Percentiles rank a stretch among this genome's conserved stretches.
Conservation (phyloP, 768 basidiomycete genomes). For the Amanita subjunquillea region DNA sequence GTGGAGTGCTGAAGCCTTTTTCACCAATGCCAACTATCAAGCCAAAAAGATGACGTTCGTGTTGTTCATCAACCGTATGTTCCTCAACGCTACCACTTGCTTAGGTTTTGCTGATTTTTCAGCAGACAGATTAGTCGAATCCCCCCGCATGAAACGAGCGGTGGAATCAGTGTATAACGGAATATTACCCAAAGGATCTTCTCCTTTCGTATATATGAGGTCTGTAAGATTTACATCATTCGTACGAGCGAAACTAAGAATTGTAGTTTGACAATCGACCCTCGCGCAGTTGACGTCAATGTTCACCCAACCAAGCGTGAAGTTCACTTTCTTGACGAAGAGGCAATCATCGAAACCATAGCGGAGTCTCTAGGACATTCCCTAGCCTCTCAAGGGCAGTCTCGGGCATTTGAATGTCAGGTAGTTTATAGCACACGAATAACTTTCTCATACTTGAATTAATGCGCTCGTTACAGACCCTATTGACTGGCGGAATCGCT, state of each 20-base stretch:
- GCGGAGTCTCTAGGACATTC: conserved; percentile 60
- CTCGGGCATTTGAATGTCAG: conserved; percentile 68
- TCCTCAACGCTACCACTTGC: not conserved
- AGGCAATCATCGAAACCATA: conserved; percentile 69
- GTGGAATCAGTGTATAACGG: conserved; percentile 79
- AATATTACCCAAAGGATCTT: conserved; percentile 81
- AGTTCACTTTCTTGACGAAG: conserved; percentile 91
- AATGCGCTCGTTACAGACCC: conserved; percentile 30
- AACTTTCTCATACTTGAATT: not conserved
- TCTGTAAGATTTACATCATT: conserved; percentile 18
- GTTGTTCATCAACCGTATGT: conserved; percentile 90
- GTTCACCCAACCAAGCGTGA: conserved; percentile 97
- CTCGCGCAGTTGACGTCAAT: conserved; percentile 88
- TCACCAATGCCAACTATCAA: conserved; percentile 84
- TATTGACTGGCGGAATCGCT: conserved; percentile 43
- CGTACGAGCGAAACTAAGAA: conserved; percentile 1
- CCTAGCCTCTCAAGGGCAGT: conserved; percentile 54
- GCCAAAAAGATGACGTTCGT: conserved; percentile 79
- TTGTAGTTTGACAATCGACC: conserved; percentile 69
- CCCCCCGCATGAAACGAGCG: conserved; percentile 74
- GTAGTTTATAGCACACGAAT: conserved; percentile 18
- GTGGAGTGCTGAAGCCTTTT: conserved; percentile 69
- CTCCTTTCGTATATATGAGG: conserved; percentile 93
- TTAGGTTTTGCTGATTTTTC: not conserved
- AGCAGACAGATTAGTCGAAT: conserved; percentile 88